Percentiles rank a stretch among this genome's conserved stretches.
These are phyloP conservation scores for Parsonsia alboflavescens DNA, from an alignment of 257 asterid genomes.

Conservation along the genomic window DNA sequence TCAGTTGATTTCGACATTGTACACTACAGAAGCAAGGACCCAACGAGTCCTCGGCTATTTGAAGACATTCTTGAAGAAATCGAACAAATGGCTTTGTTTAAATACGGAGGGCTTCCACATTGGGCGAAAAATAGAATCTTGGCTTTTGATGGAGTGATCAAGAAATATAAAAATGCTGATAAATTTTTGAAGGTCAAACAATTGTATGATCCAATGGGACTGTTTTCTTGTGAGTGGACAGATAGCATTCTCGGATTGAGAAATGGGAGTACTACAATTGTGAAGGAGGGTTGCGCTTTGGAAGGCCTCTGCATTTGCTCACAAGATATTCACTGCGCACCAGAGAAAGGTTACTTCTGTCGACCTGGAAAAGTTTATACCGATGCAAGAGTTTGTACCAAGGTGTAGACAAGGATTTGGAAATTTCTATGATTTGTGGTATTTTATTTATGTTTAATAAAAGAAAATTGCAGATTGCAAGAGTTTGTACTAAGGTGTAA, in stretches of 20 bases:
- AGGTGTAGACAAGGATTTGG: too few relatives aligned
- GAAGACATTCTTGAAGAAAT: constrained; percentile 70
- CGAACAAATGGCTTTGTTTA: constrained; percentile 75
- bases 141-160: constrained; percentile 42
- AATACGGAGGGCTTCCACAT: constrained; percentile 60
- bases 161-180: constrained; percentile 39
- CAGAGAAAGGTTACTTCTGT: constrained; percentile 53
- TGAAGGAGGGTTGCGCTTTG: constrained; percentile 60
- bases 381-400: too few relatives aligned
- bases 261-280: not conserved
- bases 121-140: constrained; percentile 76
- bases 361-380: constrained; percentile 44
- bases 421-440: too few relatives aligned
- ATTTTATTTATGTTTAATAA: too few relatives aligned
- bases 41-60: constrained; percentile 42
- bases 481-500: too few relatives aligned
- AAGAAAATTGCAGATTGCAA: too few relatives aligned
- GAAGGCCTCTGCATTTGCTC: constrained; percentile 36
- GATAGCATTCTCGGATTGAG: constrained; percentile 42
- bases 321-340: constrained; percentile 62
- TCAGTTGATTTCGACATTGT: constrained; percentile 56
- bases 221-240: constrained; percentile 56
- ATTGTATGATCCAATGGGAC: constrained; percentile 39
- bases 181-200: constrained; percentile 43
- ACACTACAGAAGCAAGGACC: constrained; percentile 54